Evolutionary conservation across 2,329 filamentous ascomycete genomes (phyloP), one percentile per base, ranked within the genome.

Genomic region (Huntiella omanensis): DNA sequence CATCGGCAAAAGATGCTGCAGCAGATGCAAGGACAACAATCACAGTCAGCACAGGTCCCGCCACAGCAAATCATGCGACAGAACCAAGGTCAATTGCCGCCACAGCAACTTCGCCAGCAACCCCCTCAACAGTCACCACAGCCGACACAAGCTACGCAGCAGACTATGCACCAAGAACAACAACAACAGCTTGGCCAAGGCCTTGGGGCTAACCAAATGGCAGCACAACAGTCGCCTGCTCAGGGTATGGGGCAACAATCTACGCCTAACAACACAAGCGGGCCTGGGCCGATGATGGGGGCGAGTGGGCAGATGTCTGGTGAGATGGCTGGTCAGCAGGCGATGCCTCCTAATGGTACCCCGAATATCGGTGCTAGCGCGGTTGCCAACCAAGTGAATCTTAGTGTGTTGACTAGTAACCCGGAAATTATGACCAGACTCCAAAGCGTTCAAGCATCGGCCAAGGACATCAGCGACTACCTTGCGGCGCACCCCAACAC

Each of bases 61-160:
- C 45, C 34, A n/a, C 45, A 41, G 33, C 39, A 36, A 19, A 39
- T n/a, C 33, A 15, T 17, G 39, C 38, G 17, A 15, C 45, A 19
- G 45, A 15, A 8, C 13, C 38, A 42, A 19, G 15, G 15, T 10
- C 45, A 46, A 35, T 13, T 28, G 22, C 22, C 22, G 8, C 22
- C 22, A 28, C 22, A 28, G 22, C 22, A 28, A 28, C 22, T 28
- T 28, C 22, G 22, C 3, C 22, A 40, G 28, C 45, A 39, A 28
- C 45, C 40, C n/a, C 32, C 40, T 38, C 37, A 41, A 34, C 16
- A 28, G 12, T 17, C 19, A 32, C 35, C n/a, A 12, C 37, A 39
- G 13, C 36, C 28, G n/a, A 34, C 38, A 39, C 43, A 46, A n/a
- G 33, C 39, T 11, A 6, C 59, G 13, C 64, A 65, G 39, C 45